These are phyloP conservation scores for Pseudogymnoascus pannorum DNA, from an alignment of 2,329 filamentous ascomycete species.

Conservation along the genomic window DNA sequence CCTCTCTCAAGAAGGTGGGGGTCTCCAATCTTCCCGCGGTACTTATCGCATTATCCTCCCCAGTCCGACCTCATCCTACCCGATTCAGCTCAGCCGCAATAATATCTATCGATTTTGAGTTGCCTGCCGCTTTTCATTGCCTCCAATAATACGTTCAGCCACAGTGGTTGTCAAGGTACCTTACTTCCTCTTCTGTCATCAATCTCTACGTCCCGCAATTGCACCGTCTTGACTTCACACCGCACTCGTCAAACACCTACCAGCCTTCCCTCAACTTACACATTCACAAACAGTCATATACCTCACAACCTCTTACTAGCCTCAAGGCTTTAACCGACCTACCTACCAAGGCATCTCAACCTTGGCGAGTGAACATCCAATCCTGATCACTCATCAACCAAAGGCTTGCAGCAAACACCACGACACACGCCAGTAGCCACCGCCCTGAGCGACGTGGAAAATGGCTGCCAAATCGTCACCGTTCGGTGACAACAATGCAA, in stretches of 20 bases:
- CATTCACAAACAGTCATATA: not conserved
- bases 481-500: not conserved
- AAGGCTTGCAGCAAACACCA: not conserved
- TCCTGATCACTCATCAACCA: not conserved
- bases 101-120: not conserved
- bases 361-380: conserved; percentile 2
- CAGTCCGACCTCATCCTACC: not conserved
- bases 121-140: not conserved
- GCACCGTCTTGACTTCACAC: not conserved
- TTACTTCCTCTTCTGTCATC: not conserved
- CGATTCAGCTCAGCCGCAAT: conserved; percentile 5
- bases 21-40: not conserved
- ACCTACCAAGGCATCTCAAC: not conserved
- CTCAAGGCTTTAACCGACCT: not conserved
- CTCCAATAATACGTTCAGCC: not conserved
- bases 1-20: not conserved
- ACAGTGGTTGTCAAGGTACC: not conserved
- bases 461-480: not conserved
- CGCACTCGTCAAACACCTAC: not conserved
- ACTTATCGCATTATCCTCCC: not conserved
- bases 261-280: not conserved
- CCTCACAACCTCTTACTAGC: not conserved
- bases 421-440: not conserved
- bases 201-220: not conserved
- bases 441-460: not conserved